Base-by-base conservation (phyloP, 73 alveolate genomes). In the Paramecium primaurelia region DNA sequence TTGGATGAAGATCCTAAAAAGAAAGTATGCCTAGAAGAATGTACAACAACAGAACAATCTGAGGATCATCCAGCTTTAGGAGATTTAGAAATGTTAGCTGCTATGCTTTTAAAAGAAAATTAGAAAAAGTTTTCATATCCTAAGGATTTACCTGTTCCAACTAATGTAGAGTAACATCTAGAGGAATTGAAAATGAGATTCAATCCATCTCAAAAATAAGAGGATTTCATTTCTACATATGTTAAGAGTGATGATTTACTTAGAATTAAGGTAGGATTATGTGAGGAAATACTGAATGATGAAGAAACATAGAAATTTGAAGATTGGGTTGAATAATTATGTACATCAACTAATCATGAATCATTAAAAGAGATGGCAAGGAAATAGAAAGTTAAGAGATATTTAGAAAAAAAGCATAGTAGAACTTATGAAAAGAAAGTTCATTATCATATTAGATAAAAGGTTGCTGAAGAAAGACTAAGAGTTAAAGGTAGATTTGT, bases 401-500 rank as follows among this genome's bases (percentile, higher is more conserved):
- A 88, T 38, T 45, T 71, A 73, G 94, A 88, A 30, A 88, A 88
- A 71, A 88, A 80, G 49, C 86, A 88, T 36, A 88, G 83, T 71
- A 18, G 94, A 88, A 71, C 94, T 38, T 88, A 88, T 40, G 71
- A 88, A 60, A 88, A 88, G 91, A 88, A 88, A 69, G 87, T 88
- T 88, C 87, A 77, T 42, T 88, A 88, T 88, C 84, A 88, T 44
- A 60, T 88, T 3, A 88, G 94, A 88, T n/a, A 88, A 84, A 88
- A 88, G 25, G 94, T 88, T 26, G 94, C 94, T n/a, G 94, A 88
- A 49, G 94, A 80, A 25, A 88, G 94, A 71, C 59, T 88, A 0
- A 88, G 94, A 88, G 94, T 88, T 16, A 88, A 88, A n/a, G 94
- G 94, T 11, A 88, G 94, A 47, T 88, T 88, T 28, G 94, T 88